Evolutionary conservation across 352 stramenopile species (phyloP).

Genomic region (Aphanomyces euteiches): DNA sequence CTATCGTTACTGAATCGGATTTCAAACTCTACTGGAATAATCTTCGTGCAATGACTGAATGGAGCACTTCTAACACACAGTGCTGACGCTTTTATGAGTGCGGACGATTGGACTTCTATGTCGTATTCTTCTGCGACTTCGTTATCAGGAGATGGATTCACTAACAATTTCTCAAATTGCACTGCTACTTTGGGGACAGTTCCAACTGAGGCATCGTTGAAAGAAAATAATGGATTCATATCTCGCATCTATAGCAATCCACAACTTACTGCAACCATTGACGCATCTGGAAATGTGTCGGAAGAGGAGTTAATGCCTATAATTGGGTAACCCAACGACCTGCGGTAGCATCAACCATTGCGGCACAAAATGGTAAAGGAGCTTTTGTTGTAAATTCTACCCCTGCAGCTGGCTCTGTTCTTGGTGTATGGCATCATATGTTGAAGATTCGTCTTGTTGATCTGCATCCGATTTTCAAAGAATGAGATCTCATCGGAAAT

Average conservation of each 20-base stretch:
- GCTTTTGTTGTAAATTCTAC: conserved; percentile 5
- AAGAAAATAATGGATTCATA: background rate
- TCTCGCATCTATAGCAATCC: conserved; percentile 20
- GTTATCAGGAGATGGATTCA: conserved; percentile 32
- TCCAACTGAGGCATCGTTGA: too few species aligned
- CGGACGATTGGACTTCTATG: conserved; percentile 30
- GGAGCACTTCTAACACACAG: conserved; percentile 31
- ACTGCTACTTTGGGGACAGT: background rate
- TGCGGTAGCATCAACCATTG: background rate
- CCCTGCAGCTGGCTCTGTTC: conserved; percentile 17
- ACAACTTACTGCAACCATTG: conserved; percentile 4
- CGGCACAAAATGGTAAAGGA: conserved; percentile 8
- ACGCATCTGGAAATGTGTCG: background rate
- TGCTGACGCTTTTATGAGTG: conserved; percentile 35
- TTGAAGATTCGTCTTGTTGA: conserved; percentile 34
- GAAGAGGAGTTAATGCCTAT: background rate
- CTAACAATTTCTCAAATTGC: conserved; percentile 27
- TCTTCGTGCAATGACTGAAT: conserved; percentile 35
- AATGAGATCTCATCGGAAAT: conserved; percentile 33
- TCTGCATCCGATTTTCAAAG: conserved; percentile 35
- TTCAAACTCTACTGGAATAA: conserved; percentile 37
- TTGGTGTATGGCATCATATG: conserved; percentile 30
- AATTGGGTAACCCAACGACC: background rate
- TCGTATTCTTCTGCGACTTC: background rate
- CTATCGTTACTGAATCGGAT: conserved; percentile 31